A percentile compares a stretch with the other conserved stretches of the same genome.
phyloP scores from a whole-genome alignment of 1,284 basidiomycete species.

The Fomitopsis schrenkii region DNA sequence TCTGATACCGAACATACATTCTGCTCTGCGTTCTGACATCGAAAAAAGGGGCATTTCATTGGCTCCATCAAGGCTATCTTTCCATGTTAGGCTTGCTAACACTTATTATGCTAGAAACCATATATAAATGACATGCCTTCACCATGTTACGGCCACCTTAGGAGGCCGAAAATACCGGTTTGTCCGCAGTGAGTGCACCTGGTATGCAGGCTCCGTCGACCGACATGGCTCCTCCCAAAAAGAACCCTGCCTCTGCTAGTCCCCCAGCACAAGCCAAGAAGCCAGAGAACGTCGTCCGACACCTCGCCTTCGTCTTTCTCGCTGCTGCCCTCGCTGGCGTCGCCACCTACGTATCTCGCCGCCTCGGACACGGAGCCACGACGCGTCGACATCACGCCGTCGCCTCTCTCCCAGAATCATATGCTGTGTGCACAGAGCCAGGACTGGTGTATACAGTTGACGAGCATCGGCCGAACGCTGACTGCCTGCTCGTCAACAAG shows the following conservation, averaged over 20 bases:
- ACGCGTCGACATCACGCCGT: not conserved
- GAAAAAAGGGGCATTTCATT: too few species aligned
- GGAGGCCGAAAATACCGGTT: too few species aligned
- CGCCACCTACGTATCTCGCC: slow-evolving; percentile 13
- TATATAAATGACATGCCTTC: too few species aligned
- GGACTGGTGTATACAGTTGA: slow-evolving; percentile 28
- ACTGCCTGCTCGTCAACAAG: slow-evolving; percentile 67
- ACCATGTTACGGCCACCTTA: too few species aligned
- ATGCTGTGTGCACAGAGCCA: slow-evolving; percentile 22
- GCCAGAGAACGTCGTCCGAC: not conserved
- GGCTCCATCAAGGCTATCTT: too few species aligned
- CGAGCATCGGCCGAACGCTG: slow-evolving; percentile 29
- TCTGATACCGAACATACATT: too few species aligned
- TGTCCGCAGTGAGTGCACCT: too few species aligned
- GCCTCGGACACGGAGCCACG: not conserved
- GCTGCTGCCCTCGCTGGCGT: slow-evolving; percentile 17
- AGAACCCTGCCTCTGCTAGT: not conserved
- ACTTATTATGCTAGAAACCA: too few species aligned
- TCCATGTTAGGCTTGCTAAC: too few species aligned
- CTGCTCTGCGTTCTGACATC: too few species aligned
- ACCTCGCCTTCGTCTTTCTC: not conserved
- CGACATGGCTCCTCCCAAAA: not conserved
- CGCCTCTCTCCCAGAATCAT: slow-evolving; percentile 23
- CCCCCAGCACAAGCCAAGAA: not conserved
- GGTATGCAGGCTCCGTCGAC: not conserved